Percentiles rank a stretch among this genome's conserved stretches.
These are phyloP conservation scores for Chlamydomonas sp. DNA, from an alignment of 139 green algal species.

Conservation along the genomic window DNA sequence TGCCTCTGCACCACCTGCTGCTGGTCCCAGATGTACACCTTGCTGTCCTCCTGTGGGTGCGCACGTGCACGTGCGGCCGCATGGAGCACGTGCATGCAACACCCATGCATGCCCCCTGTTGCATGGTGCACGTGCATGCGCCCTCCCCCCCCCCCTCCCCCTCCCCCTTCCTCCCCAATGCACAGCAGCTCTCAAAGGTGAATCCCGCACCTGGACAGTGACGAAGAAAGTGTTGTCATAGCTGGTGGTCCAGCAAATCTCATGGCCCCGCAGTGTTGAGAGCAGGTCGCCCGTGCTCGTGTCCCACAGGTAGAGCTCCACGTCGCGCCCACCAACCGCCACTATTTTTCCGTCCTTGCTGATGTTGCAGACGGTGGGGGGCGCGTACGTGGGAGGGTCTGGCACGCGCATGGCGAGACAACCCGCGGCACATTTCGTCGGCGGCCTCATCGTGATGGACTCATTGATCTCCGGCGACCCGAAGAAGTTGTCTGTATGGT, in stretches of 20 bases:
- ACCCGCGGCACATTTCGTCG: slow-evolving; percentile 14
- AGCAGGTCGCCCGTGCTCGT: slow-evolving; percentile 30
- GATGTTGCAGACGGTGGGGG: slow-evolving; percentile 23
- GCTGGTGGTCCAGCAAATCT: slow-evolving; percentile 30
- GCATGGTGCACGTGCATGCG: not conserved
- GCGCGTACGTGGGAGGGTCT: slow-evolving; percentile 32
- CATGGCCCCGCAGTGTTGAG: slow-evolving; percentile 32
- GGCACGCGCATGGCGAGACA: slow-evolving; percentile 32
- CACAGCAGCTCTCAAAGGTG: not conserved
- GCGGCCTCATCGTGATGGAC: not conserved
- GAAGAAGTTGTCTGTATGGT: slow-evolving; percentile 25
- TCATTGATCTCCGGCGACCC: slow-evolving; percentile 19
- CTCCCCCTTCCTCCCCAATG: not conserved
- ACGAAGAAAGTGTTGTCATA: slow-evolving; percentile 39
- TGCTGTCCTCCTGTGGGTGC: slow-evolving; percentile 1
- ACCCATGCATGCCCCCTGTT: slow-evolving; percentile 8
- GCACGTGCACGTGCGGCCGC: not conserved
- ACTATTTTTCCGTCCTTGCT: slow-evolving; percentile 34
- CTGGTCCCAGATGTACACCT: slow-evolving; percentile 22
- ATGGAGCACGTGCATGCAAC: not conserved
- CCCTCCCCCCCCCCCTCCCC: not conserved
- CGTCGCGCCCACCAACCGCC: slow-evolving; percentile 33
- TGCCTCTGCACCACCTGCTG: slow-evolving; percentile 13
- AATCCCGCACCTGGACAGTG: slow-evolving; percentile 27
- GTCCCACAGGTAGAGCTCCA: slow-evolving; percentile 38